Percentiles rank a stretch among this genome's conserved stretches.
phyloP scores from a whole-genome alignment of 2,329 filamentous ascomycete species.

The Colletotrichum cuscutae region DNA sequence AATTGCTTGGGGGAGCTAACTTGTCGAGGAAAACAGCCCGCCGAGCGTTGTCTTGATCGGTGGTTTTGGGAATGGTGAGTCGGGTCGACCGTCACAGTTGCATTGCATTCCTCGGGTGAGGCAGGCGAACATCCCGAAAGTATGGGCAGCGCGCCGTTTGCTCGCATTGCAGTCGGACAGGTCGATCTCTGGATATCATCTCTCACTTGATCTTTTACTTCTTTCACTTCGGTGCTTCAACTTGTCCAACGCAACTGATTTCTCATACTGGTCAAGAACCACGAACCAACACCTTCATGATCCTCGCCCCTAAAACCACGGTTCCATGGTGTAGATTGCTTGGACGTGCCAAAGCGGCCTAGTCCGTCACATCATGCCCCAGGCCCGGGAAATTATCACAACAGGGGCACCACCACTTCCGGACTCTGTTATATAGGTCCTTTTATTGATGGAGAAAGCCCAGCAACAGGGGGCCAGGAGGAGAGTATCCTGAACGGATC shows the following conservation, averaged over 20 bases:
- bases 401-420: constrained; percentile 29
- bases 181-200: neutral
- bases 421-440: constrained; percentile 16
- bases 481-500: constrained; percentile 13
- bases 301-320: constrained; percentile 13
- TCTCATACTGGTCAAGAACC: neutral
- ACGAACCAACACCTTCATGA: constrained; percentile 2
- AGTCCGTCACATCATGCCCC: constrained; percentile 32
- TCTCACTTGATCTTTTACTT: neutral
- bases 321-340: constrained; percentile 29
- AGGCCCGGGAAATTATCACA: constrained; percentile 34
- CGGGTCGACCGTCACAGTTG: neutral
- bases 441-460: constrained; percentile 26
- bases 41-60: constrained; percentile 3
- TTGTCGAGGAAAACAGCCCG: constrained; percentile 17
- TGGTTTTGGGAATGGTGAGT: neutral
- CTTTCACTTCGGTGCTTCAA: neutral
- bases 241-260: neutral
- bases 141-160: neutral
- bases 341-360: constrained; percentile 34
- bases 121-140: neutral
- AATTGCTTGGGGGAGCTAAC: neutral
- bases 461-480: neutral
- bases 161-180: neutral
- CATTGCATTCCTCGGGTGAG: neutral